Conservation (phyloP, 1,284 basidiomycete genomes). For the Sporisorium exsertum region DNA sequence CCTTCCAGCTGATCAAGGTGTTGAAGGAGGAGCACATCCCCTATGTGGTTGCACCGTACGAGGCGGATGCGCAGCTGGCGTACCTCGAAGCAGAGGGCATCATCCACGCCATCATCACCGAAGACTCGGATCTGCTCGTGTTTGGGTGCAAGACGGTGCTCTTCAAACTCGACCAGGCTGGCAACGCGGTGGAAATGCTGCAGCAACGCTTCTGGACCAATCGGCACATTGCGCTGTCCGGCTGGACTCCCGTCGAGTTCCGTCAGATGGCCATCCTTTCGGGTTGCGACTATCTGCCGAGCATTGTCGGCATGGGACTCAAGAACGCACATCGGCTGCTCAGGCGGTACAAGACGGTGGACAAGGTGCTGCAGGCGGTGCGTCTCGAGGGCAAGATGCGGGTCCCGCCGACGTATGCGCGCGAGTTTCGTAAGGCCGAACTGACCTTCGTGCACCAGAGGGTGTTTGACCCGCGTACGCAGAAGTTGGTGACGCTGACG, state of each 20-base stretch:
- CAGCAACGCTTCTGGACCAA: constrained; percentile 81
- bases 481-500: constrained; percentile 54
- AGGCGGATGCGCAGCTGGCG: constrained; percentile 96
- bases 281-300: constrained; percentile 87
- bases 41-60: constrained; percentile 97
- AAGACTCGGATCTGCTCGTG: constrained; percentile 97
- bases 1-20: constrained; percentile 95
- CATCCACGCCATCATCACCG: constrained; percentile 93
- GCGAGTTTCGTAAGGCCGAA: constrained; percentile 80
- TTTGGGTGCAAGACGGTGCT: constrained; percentile 83
- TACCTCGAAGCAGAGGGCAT: constrained; percentile 86
- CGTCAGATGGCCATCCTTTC: constrained; percentile 95
- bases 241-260: constrained; percentile 91
- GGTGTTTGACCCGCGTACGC: constrained; percentile 81
- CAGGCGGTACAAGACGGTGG: constrained; percentile 84
- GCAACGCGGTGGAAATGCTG: constrained; percentile 83
- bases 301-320: constrained; percentile 70
- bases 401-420: constrained; percentile 77
- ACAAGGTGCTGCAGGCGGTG: constrained; percentile 84
- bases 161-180: constrained; percentile 70
- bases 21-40: constrained; percentile 50
- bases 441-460: constrained; percentile 93
- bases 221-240: constrained; percentile 80
- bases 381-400: constrained; percentile 85
- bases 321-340: constrained; percentile 92